Evolutionary conservation across 495 filamentous ascomycete species (phyloP).

Genomic region (Tuber microsphaerosporum): DNA sequence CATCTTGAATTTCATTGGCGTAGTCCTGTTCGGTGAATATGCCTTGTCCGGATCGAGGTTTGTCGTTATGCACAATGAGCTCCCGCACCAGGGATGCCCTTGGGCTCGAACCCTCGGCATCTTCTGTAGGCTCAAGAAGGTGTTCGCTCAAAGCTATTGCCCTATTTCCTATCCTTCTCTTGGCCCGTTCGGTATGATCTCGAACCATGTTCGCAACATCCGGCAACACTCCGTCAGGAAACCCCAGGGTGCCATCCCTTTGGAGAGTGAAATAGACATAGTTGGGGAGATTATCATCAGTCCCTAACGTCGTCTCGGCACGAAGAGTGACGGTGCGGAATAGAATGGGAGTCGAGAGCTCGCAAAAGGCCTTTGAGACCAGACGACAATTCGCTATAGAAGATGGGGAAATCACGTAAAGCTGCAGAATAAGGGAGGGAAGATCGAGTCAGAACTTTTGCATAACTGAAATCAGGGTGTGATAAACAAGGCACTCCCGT

Average conservation of each 20-base stretch:
- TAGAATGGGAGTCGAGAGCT: slow-evolving; percentile 11
- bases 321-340: slow-evolving; percentile 17
- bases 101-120: background rate
- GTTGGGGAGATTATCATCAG: slow-evolving; percentile 2
- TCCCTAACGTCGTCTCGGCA: slow-evolving; percentile 5
- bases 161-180: slow-evolving; percentile 6
- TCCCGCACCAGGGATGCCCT: slow-evolving; percentile 11
- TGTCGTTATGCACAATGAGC: slow-evolving; percentile 11
- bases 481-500: background rate
- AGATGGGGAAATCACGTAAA: slow-evolving; percentile 11
- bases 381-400: slow-evolving; percentile 10
- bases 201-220: slow-evolving; percentile 10
- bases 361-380: slow-evolving; percentile 11
- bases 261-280: slow-evolving; percentile 12
- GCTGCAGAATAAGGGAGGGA: background rate
- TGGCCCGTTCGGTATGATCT: background rate
- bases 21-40: slow-evolving; percentile 14
- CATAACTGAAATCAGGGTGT: background rate
- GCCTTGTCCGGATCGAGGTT: slow-evolving; percentile 3
- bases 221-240: background rate
- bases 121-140: slow-evolving; percentile 8
- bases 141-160: slow-evolving; percentile 11
- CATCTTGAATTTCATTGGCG: slow-evolving; percentile 8
- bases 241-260: slow-evolving; percentile 2
- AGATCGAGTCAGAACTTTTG: slow-evolving; percentile 7